Conservation (phyloP, 352 stramenopile genomes). For the Pythium biforme region DNA sequence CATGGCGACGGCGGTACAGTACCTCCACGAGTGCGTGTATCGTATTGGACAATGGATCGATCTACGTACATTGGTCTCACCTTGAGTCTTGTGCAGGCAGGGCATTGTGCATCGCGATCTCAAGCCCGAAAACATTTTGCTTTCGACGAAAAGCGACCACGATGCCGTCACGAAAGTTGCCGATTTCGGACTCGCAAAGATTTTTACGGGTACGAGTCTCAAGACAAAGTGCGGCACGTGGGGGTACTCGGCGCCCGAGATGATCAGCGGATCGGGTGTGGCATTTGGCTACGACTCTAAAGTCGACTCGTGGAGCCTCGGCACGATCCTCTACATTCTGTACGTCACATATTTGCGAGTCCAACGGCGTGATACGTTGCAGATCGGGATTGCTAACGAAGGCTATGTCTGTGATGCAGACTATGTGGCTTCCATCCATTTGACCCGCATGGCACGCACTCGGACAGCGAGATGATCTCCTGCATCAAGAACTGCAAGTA, state of each 20-base stretch:
- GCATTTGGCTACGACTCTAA: conserved; percentile 81
- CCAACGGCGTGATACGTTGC: not conserved
- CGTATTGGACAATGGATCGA: conserved; percentile 4
- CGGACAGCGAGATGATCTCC: conserved; percentile 83
- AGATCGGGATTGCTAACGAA: not conserved
- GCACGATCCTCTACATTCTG: conserved; percentile 86
- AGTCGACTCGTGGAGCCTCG: conserved; percentile 87
- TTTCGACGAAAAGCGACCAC: conserved; percentile 61
- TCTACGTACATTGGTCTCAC: not conserved
- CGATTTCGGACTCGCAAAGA: conserved; percentile 85
- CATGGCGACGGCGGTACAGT: conserved; percentile 69
- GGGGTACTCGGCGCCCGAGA: conserved; percentile 81
- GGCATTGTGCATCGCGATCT: conserved; percentile 82
- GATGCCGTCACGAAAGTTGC: conserved; percentile 72
- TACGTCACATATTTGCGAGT: conserved; percentile 17
- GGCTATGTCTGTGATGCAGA: conserved; percentile 28
- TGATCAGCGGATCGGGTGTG: conserved; percentile 73
- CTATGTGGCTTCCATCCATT: conserved; percentile 85
- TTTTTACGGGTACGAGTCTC: conserved; percentile 62
- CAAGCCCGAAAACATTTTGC: conserved; percentile 83
- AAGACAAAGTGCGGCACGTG: conserved; percentile 85
- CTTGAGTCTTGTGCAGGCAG: conserved; percentile 30
- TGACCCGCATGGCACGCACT: conserved; percentile 65
- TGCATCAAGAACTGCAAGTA: conserved; percentile 76
- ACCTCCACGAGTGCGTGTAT: conserved; percentile 58